phyloP scores from a whole-genome alignment of 169 alveolate species.

The Babesia ovis region DNA sequence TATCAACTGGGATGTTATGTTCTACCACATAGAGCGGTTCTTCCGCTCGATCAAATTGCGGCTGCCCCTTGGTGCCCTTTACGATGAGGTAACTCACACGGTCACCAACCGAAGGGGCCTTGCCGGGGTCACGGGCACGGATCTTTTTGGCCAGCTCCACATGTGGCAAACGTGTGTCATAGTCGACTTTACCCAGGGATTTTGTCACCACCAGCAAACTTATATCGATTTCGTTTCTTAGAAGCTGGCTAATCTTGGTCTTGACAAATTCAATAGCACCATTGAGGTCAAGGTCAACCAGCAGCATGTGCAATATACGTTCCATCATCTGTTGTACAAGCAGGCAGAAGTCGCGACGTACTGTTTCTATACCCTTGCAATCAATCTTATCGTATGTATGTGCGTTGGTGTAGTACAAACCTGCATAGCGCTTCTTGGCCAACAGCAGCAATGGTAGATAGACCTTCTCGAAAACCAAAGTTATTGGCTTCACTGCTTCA shows the following conservation, averaged over 20 bases:
- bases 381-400: constrained; percentile 95
- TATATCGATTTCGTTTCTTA: constrained; percentile 95
- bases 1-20: constrained; percentile 95
- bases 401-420: constrained; percentile 90
- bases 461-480: constrained; percentile 96
- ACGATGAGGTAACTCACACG: constrained; percentile 95
- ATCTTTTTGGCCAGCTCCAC: constrained; percentile 98
- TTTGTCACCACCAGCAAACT: constrained; percentile 96
- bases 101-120: constrained; percentile 98
- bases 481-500: constrained; percentile 90
- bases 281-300: constrained; percentile 88
- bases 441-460: constrained; percentile 95
- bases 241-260: constrained; percentile 82
- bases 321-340: constrained; percentile 94
- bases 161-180: constrained; percentile 96
- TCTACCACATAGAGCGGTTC: constrained; percentile 98
- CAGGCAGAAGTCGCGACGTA: constrained; percentile 96
- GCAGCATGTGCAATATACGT: constrained; percentile 86
- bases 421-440: constrained; percentile 98
- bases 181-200: constrained; percentile 91
- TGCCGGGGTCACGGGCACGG: constrained; percentile 91
- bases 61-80: constrained; percentile 93
- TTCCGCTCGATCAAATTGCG: constrained; percentile 96
- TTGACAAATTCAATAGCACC: constrained; percentile 89
- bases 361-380: constrained; percentile 96